Evolutionary conservation across 1,284 basidiomycete species (phyloP), one percentile per base, ranked within the genome.

Genomic region (Trichosporon ovoides): DNA sequence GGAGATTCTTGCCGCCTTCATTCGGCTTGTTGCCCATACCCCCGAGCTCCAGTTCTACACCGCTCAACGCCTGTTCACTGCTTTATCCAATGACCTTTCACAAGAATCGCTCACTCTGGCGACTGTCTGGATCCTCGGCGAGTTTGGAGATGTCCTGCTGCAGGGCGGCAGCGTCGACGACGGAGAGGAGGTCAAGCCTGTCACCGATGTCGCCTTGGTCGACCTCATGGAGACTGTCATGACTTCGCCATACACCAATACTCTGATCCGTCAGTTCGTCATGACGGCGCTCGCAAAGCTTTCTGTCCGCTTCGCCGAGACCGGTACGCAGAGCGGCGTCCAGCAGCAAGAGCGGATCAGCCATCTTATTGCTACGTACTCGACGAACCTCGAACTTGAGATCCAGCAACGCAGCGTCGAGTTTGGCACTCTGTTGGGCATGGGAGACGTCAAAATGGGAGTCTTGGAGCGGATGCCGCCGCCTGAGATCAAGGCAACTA

Each of bases 401-500:
- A 82, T 96, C 49, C 96, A 98, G 75, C 94, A 98, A 74, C 85
- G 96, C 46, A 87, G 92, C 0, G 91, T 98, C 9, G 96, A 99
- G 77, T 98, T 94, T 75, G 88, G 88, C 0, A 89, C 85, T 68
- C 75, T 98, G 63, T 88, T 93, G 70, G 82, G 80, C 35, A 76
- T 75, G 64, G 84, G 84, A 19, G 87, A 91, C 40, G 81, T 94
- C 34, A 83, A 87, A 57, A 83, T 84, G n/a, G 96, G 93, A 48
- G 93, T 99, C 0, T 77, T 98, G 59, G 96, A 98, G 80, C 85
- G 92, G 57, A 99, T 99, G 96, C 96, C 96, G 7, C 89, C 92
- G 6, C 96, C 96, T 2, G 95, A 98, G 76, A 80, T 98, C 68
- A 94, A 91, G 77, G 87, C 89, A 20, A 95, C 93, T 3, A 89